Evolutionary conservation across 2,329 filamentous ascomycete genomes (phyloP), one percentile per base, ranked within the genome.

Genomic region (Albophoma yamanashiensis): DNA sequence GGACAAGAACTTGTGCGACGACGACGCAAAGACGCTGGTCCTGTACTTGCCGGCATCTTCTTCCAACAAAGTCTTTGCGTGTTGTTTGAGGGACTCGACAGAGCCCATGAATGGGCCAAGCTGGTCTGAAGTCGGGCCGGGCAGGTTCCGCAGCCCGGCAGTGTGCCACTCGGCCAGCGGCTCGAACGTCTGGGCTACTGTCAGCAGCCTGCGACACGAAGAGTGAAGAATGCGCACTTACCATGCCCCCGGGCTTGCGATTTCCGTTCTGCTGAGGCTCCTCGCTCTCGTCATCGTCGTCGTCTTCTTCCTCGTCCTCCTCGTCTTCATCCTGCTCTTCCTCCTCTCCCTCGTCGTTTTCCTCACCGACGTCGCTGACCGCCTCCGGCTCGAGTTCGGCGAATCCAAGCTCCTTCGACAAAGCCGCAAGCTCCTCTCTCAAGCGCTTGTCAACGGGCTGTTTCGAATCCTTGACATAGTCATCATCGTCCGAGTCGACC

Each of bases 1-100:
- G 1, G 92, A 91, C 80, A 97, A 87, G 79, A 99, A 99, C 73
- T 92, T 96, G 74, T 95, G 89, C 47, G 92, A 93, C 2, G 93
- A 94, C 34, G 91, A 91, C 57, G 90, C 85, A 8, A 89, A 85
- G 60, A 89, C 78, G 65, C 91, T 87, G 34, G 85, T 83, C 59
- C 82, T 81, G 75, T 97, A 99, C 55, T 84, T 79, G 47, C 84
- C 80, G 62, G 89, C 89, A 70, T 99, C 94, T 34, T 85, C 80
- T 59, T 95, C 87, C 25, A 97, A 78, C 8, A 97, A 79, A 12
- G 82, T 79, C 62, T 85, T 83, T 4, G 91, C 92, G 72, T 96
- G 86, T 17, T 85, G 76, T 68, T 91, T 85, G 53, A 89, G 70
- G 43, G 76, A 75, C 53, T 78, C 74, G 34, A 84, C 75, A 15